Conservation (phyloP, 2,329 filamentous ascomycete species). For the Cladosporium colombiae region DNA sequence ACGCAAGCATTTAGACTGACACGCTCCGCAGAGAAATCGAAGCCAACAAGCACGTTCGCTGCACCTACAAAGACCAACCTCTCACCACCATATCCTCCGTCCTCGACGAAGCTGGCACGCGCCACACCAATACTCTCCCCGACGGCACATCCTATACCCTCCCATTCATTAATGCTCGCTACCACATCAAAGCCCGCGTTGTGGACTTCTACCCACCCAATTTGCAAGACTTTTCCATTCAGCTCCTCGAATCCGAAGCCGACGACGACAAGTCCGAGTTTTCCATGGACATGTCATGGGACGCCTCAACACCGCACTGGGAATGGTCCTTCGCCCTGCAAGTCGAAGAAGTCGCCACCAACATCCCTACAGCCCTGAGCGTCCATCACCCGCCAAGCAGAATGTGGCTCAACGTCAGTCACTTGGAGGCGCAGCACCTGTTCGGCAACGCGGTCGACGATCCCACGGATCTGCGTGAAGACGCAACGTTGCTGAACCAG, state of each 20-base stretch:
- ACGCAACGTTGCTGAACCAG: conserved; percentile 49
- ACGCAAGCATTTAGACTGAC: conserved; percentile 40
- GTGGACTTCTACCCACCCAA: conserved; percentile 75
- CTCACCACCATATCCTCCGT: conserved; percentile 50
- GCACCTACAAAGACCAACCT: conserved; percentile 45
- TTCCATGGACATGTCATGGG: conserved; percentile 23
- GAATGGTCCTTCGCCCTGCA: conserved; percentile 82
- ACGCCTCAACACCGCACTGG: conserved; percentile 53
- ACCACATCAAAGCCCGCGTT: conserved; percentile 70
- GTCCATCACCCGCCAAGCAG: conserved; percentile 36
- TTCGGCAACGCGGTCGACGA: conserved; percentile 57
- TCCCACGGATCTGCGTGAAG: conserved; percentile 58
- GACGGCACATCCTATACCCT: conserved; percentile 25
- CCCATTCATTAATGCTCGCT: conserved; percentile 60
- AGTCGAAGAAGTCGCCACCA: conserved; percentile 45
- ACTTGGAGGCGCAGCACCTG: conserved; percentile 56
- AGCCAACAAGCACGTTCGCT: conserved; percentile 38
- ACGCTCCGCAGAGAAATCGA: conserved; percentile 8
- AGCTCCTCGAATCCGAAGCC: conserved; percentile 3
- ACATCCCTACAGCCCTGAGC: background rate
- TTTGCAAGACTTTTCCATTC: conserved; percentile 68
- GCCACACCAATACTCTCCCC: conserved; percentile 46
- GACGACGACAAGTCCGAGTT: conserved; percentile 40
- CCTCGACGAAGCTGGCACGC: conserved; percentile 47
- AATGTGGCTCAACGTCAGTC: conserved; percentile 70